Evolutionary conservation across 2,329 filamentous ascomycete genomes (phyloP), one percentile per base, ranked within the genome.

Genomic region (Aureobasidium sp.): DNA sequence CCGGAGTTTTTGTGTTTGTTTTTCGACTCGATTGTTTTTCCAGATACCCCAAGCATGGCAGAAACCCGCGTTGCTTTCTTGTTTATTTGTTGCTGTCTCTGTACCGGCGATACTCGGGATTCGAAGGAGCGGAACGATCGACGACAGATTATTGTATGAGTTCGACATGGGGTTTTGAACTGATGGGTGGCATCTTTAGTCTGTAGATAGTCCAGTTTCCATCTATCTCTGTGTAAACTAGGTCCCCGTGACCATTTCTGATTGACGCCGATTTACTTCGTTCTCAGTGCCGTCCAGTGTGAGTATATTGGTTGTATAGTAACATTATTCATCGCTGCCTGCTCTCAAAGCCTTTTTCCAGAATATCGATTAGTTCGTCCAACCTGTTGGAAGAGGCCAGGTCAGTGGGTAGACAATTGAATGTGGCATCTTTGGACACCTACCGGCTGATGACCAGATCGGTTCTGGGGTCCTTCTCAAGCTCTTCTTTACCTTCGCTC

Each of bases 401-500:
- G 42, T 41, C 17, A 42, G 37, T 31, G 31, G 11, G 14, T 22
- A 7, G 42, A 36, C n/a, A 22, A 14, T 22, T 15, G 20, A 11
- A 36, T 4, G 14, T 44, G 14, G 5, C 7, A n/a, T 5, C 27
- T 14, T 34, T 37, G 22, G 7, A 14, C 37, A 56, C 64, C 5
- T 44, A 62, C 66, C 65, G 64, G 45, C 63, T 63, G 36, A 74
- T 65, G 12, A 71, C 71, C 17, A 74, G 63, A 67, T 74, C 69
- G 42, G 70, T 72, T 61, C 71, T 67, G 58, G 65, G 62, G 65
- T 74, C 70, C 36, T 47, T 61, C 64, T 72, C 70, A 51, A 74
- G 59, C 5, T 73, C 72, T 66, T 73, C 72, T 60, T 73, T 74
- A 0, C 72, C 72, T 27, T 67, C 65, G 64, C 72, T 73, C 41